Percentiles rank a stretch among this genome's conserved stretches.
These are phyloP conservation scores for Cordyceps cicadae DNA, from an alignment of 2,329 filamentous ascomycete genomes.

Conservation along the genomic window DNA sequence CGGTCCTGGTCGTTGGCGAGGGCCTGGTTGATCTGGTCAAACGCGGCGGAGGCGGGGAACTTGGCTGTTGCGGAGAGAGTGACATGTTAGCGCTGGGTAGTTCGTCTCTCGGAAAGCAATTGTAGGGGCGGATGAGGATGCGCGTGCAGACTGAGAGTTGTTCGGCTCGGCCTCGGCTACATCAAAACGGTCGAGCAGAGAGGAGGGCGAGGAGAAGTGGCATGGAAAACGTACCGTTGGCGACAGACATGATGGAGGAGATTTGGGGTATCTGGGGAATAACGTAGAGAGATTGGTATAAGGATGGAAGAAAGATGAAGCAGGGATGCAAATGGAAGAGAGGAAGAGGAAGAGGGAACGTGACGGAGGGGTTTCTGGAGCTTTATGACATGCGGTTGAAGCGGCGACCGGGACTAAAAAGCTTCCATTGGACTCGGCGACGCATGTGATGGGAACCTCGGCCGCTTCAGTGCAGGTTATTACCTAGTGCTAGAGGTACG, in stretches of 20 bases:
- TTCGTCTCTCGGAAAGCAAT: not conserved
- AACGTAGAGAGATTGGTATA: not conserved
- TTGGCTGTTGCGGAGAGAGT: conserved; percentile 47
- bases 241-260: conserved; percentile 11
- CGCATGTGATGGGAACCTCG: conserved; percentile 28
- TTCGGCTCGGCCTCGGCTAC: conserved; percentile 4
- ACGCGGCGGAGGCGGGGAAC: conserved; percentile 85
- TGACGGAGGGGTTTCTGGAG: not conserved
- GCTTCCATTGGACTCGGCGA: conserved; percentile 1
- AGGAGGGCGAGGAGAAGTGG: not conserved
- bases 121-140: not conserved
- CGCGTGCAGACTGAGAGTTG: not conserved
- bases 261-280: not conserved
- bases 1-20: conserved; percentile 65
- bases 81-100: not conserved
- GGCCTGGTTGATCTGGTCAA: conserved; percentile 74
- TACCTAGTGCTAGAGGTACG: too few relatives aligned
- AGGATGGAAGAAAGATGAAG: not conserved
- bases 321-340: not conserved
- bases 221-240: conserved; percentile 9
- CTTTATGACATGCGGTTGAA: conserved; percentile 10
- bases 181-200: not conserved
- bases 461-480: conserved; percentile 9
- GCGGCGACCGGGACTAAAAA: not conserved
- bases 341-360: not conserved